Evolutionary conservation across 2,329 filamentous ascomycete genomes (phyloP).

Genomic region (Colletotrichum falcatum): DNA sequence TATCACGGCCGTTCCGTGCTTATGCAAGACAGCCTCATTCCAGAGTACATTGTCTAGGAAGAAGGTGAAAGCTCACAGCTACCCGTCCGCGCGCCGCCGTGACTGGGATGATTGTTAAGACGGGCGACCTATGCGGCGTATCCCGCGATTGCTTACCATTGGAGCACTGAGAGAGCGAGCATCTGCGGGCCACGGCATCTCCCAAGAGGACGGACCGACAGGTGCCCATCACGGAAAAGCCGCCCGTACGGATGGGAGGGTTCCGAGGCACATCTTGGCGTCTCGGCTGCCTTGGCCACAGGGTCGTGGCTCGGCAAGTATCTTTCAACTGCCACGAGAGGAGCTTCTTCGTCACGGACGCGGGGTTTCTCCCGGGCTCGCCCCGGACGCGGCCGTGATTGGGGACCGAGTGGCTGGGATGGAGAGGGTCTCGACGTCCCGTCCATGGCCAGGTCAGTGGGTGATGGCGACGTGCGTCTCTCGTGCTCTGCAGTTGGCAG

Average conservation of each 20-base stretch:
- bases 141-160: too few relatives aligned
- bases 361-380: not conserved
- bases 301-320: accelerated
- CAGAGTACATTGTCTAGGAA: not conserved
- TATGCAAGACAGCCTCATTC: too few relatives aligned
- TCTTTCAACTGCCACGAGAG: not conserved
- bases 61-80: not conserved
- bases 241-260: too few relatives aligned
- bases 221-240: not conserved
- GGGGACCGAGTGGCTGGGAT: not conserved
- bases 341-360: not conserved
- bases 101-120: too few relatives aligned
- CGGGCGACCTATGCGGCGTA: too few relatives aligned
- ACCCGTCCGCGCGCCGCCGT: too few relatives aligned
- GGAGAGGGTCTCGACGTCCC: not conserved
- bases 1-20: too few relatives aligned
- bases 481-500: not conserved
- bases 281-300: too few relatives aligned
- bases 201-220: too few relatives aligned
- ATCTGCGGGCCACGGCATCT: too few relatives aligned
- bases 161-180: too few relatives aligned
- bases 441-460: not conserved
- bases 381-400: not conserved
- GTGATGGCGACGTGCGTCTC: not conserved
- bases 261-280: not conserved